These are phyloP conservation scores for Grosmannia clavigera DNA, from an alignment of 2,329 filamentous ascomycete genomes.

Conservation along the genomic window DNA sequence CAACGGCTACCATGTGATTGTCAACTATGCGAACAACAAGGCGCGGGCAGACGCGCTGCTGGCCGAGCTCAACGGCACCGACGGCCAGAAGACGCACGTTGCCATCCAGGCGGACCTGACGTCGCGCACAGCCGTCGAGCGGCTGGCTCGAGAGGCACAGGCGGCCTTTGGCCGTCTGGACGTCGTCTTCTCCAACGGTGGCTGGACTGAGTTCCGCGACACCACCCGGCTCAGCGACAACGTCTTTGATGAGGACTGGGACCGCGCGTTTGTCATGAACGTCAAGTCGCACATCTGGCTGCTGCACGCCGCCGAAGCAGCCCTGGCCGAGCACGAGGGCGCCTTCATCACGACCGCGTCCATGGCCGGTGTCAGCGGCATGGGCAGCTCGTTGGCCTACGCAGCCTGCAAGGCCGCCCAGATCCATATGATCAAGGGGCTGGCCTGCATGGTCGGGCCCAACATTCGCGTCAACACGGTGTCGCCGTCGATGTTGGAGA, in stretches of 20 bases:
- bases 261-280: conserved; percentile 46
- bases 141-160: conserved; percentile 46
- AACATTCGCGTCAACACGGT: not conserved
- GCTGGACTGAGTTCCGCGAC: conserved; percentile 36
- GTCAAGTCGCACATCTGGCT: conserved; percentile 51
- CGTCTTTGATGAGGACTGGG: conserved; percentile 46
- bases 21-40: conserved; percentile 58
- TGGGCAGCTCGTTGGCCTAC: conserved; percentile 40
- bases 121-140: conserved; percentile 42
- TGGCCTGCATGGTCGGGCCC: not conserved
- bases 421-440: not conserved
- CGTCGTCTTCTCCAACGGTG: conserved; percentile 64
- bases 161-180: conserved; percentile 58
- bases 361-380: conserved; percentile 50
- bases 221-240: conserved; percentile 38
- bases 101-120: conserved; percentile 56
- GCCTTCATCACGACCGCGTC: conserved; percentile 53
- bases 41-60: conserved; percentile 48
- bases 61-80: conserved; percentile 31
- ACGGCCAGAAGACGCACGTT: conserved; percentile 23
- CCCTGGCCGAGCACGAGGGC: conserved; percentile 45
- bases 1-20: conserved; percentile 54
- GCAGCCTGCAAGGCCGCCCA: not conserved
- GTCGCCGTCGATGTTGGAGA: conserved; percentile 25
- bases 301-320: conserved; percentile 38